Base-by-base conservation (phyloP, 768 basidiomycete genomes). In the Tremella mesenterica region DNA sequence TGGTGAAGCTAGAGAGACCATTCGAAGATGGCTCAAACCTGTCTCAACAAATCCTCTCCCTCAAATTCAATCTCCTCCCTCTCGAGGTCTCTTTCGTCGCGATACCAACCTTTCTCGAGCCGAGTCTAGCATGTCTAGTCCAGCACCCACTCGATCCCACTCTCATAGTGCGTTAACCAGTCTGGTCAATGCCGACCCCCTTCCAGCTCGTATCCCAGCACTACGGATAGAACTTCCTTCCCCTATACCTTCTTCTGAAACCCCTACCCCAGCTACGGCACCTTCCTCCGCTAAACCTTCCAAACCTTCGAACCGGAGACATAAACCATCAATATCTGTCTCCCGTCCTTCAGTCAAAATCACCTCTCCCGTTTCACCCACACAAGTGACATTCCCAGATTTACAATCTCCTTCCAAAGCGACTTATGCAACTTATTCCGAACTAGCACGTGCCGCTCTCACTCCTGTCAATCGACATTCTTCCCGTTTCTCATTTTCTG, bases 401-500 rank as follows among this genome's bases (percentile, higher is more conserved):
- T 54, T 67, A 10, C 63, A 59, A 27, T 67, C 63, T 4, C 68
- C 65, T 5, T 61, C 63, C 21, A 28, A 43, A 33, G 54, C 65
- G 3, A 59, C 65, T 4, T 60, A 56, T 23, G 60, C 59, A 6
- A 69, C 62, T 9, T 60, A 56, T n/a, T 64, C 65, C 25, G 64
- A 64, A n/a, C 59, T 56, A 9, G 58, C 57, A 31, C 44, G 20
- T 14, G 57, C 67, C 1, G 52, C 49, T 12, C 53, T 69, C 44
- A 61, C 58, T 6, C 56, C 67, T 2, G 57, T 61, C 1, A 54
- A 59, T 1, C 54, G 61, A 1, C 45, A 44, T 28, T 51, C 55
- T 16, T 46, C 61, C 7, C 44, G 67, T n/a, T 69, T 66, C 49
- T 69, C 67, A 9, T 61, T 69, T 31, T 69, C 67, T 20, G 64